A percentile compares a stretch with the other conserved stretches of the same genome.
phyloP scores from a whole-genome alignment of 495 filamentous ascomycete species.

The Chaetomium cochliodes region DNA sequence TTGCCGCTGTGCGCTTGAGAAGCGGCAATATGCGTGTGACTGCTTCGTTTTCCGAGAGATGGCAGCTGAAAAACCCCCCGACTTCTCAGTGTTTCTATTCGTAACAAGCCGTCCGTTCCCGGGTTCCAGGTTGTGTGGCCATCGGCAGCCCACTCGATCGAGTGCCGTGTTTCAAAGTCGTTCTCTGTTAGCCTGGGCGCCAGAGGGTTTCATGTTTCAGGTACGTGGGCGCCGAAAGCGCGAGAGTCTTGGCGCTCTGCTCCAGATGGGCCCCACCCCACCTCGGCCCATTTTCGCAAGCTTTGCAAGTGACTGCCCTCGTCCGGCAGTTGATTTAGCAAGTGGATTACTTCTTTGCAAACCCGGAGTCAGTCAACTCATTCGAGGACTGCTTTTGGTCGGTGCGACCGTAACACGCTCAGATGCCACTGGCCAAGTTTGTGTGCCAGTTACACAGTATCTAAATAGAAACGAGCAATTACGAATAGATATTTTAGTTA shows the following conservation, averaged over 20 bases:
- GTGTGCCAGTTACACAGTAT: no score
- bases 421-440: no score
- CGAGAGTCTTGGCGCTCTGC: slow-evolving; percentile 7
- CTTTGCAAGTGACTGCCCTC: neutral
- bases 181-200: slow-evolving; percentile 17
- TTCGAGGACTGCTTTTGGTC: neutral
- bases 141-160: neutral
- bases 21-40: no score
- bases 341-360: neutral
- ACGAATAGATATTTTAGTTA: no score
- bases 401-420: no score
- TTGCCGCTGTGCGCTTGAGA: no score
- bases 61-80: slow-evolving; percentile 8
- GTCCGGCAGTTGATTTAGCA: neutral
- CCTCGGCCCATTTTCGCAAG: slow-evolving; percentile 7
- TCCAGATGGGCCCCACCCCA: slow-evolving; percentile 2
- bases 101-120: neutral
- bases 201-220: slow-evolving; percentile 28
- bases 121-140: neutral
- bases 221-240: slow-evolving; percentile 11
- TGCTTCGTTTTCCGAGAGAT: neutral
- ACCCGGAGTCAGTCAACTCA: neutral
- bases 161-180: slow-evolving; percentile 13
- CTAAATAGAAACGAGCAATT: no score
- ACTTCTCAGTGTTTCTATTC: neutral